Conservation (phyloP, 2,329 filamentous ascomycete species). For the Aureobasidium sp. region DNA sequence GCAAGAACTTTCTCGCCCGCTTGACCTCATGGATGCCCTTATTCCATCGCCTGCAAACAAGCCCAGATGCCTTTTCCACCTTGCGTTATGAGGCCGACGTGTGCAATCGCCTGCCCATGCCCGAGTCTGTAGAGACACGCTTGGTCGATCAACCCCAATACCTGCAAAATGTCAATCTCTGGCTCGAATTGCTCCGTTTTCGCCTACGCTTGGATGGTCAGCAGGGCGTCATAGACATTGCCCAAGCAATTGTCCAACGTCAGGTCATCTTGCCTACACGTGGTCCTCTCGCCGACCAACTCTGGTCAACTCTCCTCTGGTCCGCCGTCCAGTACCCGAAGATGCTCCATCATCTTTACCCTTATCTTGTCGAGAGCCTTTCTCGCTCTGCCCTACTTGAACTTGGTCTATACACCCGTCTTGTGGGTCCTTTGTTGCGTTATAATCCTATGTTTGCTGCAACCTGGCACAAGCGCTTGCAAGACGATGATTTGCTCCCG, state of each 20-base stretch:
- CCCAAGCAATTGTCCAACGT: slow-evolving; percentile 33
- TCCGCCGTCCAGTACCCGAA: slow-evolving; percentile 27
- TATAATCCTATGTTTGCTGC: slow-evolving; percentile 22
- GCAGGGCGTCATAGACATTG: slow-evolving; percentile 37
- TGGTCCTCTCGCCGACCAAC: slow-evolving; percentile 32
- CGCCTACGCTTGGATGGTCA: slow-evolving; percentile 35
- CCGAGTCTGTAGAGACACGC: slow-evolving; percentile 15
- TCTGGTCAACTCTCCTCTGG: slow-evolving; percentile 43
- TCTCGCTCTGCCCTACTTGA: slow-evolving; percentile 31
- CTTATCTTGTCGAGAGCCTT: slow-evolving; percentile 37
- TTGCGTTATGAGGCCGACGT: slow-evolving; percentile 3
- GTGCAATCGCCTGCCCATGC: not conserved
- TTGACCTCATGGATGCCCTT: slow-evolving; percentile 3
- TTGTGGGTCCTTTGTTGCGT: slow-evolving; percentile 37
- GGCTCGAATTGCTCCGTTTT: slow-evolving; percentile 36
- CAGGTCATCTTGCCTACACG: slow-evolving; percentile 34
- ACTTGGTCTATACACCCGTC: slow-evolving; percentile 35
- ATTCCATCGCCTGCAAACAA: not conserved
- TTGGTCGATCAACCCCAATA: slow-evolving; percentile 29
- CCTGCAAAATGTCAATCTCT: slow-evolving; percentile 29
- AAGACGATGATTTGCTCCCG: slow-evolving; percentile 32
- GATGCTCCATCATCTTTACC: slow-evolving; percentile 32
- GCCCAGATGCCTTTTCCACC: not conserved
- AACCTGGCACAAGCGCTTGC: slow-evolving; percentile 27
- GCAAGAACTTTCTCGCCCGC: slow-evolving; percentile 9